phyloP scores from a whole-genome alignment of 768 basidiomycete genomes.

The Phaffia australis region DNA sequence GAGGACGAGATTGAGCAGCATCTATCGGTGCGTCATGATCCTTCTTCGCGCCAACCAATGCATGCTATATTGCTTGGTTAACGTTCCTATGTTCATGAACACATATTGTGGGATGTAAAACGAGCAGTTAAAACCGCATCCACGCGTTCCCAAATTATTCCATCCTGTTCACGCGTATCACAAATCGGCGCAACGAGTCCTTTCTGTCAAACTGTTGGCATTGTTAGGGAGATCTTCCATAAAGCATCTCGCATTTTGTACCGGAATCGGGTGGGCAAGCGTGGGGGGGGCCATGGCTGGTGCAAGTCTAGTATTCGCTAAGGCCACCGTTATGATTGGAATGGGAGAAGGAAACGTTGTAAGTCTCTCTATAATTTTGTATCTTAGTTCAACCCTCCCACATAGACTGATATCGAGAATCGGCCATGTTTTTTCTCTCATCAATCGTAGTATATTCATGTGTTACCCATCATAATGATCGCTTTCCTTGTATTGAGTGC shows the following conservation, averaged over 20 bases:
- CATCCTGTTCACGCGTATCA: neutral
- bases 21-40: neutral
- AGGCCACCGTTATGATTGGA: constrained; percentile 20
- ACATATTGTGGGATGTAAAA: neutral
- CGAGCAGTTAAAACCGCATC: constrained; percentile 1
- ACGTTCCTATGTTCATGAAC: neutral
- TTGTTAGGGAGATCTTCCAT: neutral
- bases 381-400: neutral
- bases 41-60: neutral
- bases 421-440: neutral
- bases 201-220: neutral
- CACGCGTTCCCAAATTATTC: constrained; percentile 3
- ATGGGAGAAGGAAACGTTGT: constrained; percentile 14
- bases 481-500: constrained; percentile 7
- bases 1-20: constrained; percentile 12
- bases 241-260: neutral
- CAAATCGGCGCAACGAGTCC: neutral
- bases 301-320: constrained; percentile 13
- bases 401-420: no score
- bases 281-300: constrained; percentile 18
- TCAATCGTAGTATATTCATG: neutral
- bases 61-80: neutral
- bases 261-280: constrained; percentile 16
- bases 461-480: neutral
- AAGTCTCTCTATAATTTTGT: neutral